A percentile compares a stretch with the other conserved stretches of the same genome.
Conservation (phyloP, 371 early-diverging fungal genomes). For the Conidiobolus coronatus region DNA sequence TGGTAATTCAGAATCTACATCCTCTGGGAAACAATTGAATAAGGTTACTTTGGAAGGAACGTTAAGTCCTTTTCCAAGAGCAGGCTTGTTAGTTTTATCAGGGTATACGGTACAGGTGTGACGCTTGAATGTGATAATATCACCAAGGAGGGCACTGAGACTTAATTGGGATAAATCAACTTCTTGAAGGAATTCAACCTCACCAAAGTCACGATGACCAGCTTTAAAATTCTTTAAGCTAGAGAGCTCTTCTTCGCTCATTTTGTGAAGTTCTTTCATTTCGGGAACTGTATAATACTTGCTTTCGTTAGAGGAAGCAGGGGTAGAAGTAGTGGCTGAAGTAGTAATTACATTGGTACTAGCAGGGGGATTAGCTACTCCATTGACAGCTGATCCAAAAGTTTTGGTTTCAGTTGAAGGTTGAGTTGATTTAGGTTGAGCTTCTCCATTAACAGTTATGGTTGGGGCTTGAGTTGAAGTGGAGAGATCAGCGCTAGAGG, state of each 20-base stretch:
- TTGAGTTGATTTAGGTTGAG: neutral
- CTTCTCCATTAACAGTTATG: neutral
- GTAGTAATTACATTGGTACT: neutral
- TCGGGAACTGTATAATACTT: slow-evolving; percentile 43
- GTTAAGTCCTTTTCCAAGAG: slow-evolving; percentile 68
- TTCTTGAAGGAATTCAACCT: slow-evolving; percentile 43
- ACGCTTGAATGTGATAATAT: slow-evolving; percentile 41
- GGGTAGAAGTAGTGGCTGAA: neutral
- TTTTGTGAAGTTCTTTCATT: slow-evolving; percentile 19
- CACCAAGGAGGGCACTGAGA: slow-evolving; percentile 53
- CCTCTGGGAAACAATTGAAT: slow-evolving; percentile 54
- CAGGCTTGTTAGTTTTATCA: slow-evolving; percentile 44
- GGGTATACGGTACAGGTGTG: slow-evolving; percentile 63
- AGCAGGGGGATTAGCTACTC: neutral
- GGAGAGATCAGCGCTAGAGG: too few species aligned
- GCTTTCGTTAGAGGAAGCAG: slow-evolving; percentile 7
- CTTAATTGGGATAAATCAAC: slow-evolving; percentile 53
- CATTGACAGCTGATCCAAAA: slow-evolving; percentile 3
- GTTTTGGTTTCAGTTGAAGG: neutral
- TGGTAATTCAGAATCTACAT: slow-evolving; percentile 42
- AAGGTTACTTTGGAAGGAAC: slow-evolving; percentile 62
- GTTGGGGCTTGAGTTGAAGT: too few species aligned
- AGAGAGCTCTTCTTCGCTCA: slow-evolving; percentile 45
- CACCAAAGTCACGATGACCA: slow-evolving; percentile 42
- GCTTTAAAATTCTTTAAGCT: slow-evolving; percentile 48